phyloP scores from a whole-genome alignment of 768 basidiomycete genomes.

The Coprinopsis marcescibilis region DNA sequence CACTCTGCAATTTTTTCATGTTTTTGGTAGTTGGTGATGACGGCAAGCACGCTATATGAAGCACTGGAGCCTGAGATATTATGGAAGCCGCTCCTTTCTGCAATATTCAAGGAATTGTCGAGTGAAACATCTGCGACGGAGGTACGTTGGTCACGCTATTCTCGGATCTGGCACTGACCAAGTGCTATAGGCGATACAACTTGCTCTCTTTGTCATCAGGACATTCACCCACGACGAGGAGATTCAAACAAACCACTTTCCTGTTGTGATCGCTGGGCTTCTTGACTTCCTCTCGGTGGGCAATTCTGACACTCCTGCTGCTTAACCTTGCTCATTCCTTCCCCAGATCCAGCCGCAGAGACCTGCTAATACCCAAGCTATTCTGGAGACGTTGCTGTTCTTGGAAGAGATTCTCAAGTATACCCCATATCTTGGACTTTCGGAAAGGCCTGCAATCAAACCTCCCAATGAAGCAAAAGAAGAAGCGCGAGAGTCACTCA shows the following conservation, averaged over 20 bases:
- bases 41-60: slow-evolving; percentile 85
- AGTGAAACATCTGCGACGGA: slow-evolving; percentile 39
- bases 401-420: slow-evolving; percentile 48
- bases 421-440: slow-evolving; percentile 43
- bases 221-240: slow-evolving; percentile 89
- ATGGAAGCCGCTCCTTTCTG: slow-evolving; percentile 71
- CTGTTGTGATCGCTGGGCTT: slow-evolving; percentile 67
- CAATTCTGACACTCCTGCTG: slow-evolving; percentile 13
- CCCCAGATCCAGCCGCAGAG: slow-evolving; percentile 4
- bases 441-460: slow-evolving; percentile 43
- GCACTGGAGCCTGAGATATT: slow-evolving; percentile 84
- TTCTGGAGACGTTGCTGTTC: slow-evolving; percentile 41
- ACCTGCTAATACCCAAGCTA: slow-evolving; percentile 22
- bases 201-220: slow-evolving; percentile 67
- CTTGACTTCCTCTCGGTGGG: slow-evolving; percentile 62
- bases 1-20: not conserved
- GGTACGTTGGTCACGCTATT: slow-evolving; percentile 29
- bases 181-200: slow-evolving; percentile 49
- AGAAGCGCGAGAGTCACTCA: slow-evolving; percentile 22
- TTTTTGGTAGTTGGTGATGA: slow-evolving; percentile 57
- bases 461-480: slow-evolving; percentile 23
- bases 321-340: not conserved
- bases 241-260: slow-evolving; percentile 71
- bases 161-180: not conserved
- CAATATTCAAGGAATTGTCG: slow-evolving; percentile 50